Evolutionary conservation across 1,139 yeast species (phyloP).

Genomic region (Candida tropicalis): DNA sequence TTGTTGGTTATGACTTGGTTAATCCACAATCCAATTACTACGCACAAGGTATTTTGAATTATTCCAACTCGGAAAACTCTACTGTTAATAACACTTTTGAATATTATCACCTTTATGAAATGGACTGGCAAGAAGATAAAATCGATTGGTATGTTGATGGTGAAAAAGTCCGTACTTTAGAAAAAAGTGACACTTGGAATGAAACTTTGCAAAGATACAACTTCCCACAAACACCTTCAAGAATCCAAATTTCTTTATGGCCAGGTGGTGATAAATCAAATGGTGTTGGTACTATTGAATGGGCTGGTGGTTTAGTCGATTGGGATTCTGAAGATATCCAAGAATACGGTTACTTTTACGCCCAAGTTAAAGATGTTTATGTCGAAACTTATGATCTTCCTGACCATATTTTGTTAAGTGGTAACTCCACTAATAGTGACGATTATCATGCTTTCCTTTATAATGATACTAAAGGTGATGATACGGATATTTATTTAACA

Average conservation of each 20-base stretch:
- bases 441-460: constrained; percentile 55
- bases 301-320: constrained; percentile 92
- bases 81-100: constrained; percentile 56
- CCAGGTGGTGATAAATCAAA: constrained; percentile 78
- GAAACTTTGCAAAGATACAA: constrained; percentile 56
- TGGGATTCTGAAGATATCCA: constrained; percentile 79
- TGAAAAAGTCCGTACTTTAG: constrained; percentile 63
- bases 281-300: constrained; percentile 76
- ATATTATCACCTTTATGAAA: constrained; percentile 72
- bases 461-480: constrained; percentile 49
- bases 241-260: constrained; percentile 76
- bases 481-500: constrained; percentile 55
- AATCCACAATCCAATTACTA: constrained; percentile 77
- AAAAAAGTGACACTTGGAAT: constrained; percentile 69
- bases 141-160: constrained; percentile 81
- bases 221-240: constrained; percentile 91
- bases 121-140: constrained; percentile 82
- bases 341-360: constrained; percentile 77
- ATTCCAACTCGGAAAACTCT: constrained; percentile 56
- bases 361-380: constrained; percentile 58
- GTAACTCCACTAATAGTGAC: constrained; percentile 37
- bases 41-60: constrained; percentile 72
- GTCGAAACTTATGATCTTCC: constrained; percentile 77
- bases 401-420: constrained; percentile 33
- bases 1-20: constrained; percentile 71